Conservation (phyloP, 495 filamentous ascomycete genomes). For the Monascus purpureus region DNA sequence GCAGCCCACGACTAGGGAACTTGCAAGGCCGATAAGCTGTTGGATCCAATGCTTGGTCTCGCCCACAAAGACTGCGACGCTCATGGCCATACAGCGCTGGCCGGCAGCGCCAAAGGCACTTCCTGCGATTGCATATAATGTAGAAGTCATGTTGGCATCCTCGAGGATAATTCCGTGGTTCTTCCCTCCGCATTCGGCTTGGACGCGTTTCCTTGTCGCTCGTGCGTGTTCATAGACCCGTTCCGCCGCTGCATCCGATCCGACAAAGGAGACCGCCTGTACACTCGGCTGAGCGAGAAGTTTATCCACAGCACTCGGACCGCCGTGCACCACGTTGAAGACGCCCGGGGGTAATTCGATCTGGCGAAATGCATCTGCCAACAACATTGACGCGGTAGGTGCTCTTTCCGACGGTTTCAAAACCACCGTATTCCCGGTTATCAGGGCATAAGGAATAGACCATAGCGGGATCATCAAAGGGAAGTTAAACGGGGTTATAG, state of each 20-base stretch:
- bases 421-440: slow-evolving; percentile 13
- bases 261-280: slow-evolving; percentile 16
- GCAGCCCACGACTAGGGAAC: slow-evolving; percentile 14
- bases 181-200: slow-evolving; percentile 17
- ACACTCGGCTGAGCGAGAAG: slow-evolving; percentile 12
- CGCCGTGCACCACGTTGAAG: slow-evolving; percentile 18
- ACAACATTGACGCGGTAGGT: slow-evolving; percentile 6
- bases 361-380: slow-evolving; percentile 11
- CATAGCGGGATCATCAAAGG: slow-evolving; percentile 15
- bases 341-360: slow-evolving; percentile 14
- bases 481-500: slow-evolving; percentile 17
- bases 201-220: slow-evolving; percentile 12
- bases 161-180: slow-evolving; percentile 17
- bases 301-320: slow-evolving; percentile 4
- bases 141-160: slow-evolving; percentile 16
- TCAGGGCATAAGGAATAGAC: slow-evolving; percentile 11
- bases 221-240: slow-evolving; percentile 13
- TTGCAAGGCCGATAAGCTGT: slow-evolving; percentile 14
- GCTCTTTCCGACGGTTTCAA: slow-evolving; percentile 14
- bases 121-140: slow-evolving; percentile 15
- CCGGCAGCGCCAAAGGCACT: slow-evolving; percentile 19
- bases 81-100: slow-evolving; percentile 17
- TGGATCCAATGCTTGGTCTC: slow-evolving; percentile 8
- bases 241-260: slow-evolving; percentile 11
- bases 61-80: slow-evolving; percentile 17